Evolutionary conservation across 257 asterid genomes (phyloP).

Genomic region (Fraxinus americana): DNA sequence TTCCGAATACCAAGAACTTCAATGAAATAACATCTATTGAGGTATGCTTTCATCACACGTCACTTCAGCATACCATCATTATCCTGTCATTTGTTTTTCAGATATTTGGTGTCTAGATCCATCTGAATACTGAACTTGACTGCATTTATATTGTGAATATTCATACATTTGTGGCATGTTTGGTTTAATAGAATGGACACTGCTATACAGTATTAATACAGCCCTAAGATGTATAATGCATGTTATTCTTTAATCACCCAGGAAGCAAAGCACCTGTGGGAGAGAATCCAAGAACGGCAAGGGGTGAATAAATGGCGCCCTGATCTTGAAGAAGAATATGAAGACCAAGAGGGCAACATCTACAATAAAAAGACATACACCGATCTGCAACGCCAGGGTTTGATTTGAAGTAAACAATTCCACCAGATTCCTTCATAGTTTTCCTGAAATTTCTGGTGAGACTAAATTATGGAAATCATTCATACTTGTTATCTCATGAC

Average conservation of each 20-base stretch:
- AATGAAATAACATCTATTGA: slow-evolving; percentile 90
- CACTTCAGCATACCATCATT: background rate
- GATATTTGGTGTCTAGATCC: background rate
- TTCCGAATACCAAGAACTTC: slow-evolving; percentile 93
- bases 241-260: slow-evolving; percentile 24
- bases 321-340: slow-evolving; percentile 97
- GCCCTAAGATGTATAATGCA: background rate
- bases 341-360: slow-evolving; percentile 96
- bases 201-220: background rate
- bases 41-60: slow-evolving; percentile 37
- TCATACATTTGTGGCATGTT: no score
- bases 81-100: background rate
- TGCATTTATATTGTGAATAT: background rate
- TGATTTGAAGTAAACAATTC: slow-evolving; percentile 47
- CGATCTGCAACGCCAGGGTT: slow-evolving; percentile 97
- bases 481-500: background rate
- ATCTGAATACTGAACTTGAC: background rate
- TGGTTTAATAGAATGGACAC: no score
- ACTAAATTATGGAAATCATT: background rate
- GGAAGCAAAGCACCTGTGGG: slow-evolving; percentile 99
- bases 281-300: slow-evolving; percentile 81
- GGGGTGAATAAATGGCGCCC: slow-evolving; percentile 96
- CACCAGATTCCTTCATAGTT: background rate
- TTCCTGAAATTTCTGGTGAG: slow-evolving; percentile 16
- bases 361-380: slow-evolving; percentile 95